Conservation (phyloP, 192 early-diverging fungal species). For the Linderina pennispora region DNA sequence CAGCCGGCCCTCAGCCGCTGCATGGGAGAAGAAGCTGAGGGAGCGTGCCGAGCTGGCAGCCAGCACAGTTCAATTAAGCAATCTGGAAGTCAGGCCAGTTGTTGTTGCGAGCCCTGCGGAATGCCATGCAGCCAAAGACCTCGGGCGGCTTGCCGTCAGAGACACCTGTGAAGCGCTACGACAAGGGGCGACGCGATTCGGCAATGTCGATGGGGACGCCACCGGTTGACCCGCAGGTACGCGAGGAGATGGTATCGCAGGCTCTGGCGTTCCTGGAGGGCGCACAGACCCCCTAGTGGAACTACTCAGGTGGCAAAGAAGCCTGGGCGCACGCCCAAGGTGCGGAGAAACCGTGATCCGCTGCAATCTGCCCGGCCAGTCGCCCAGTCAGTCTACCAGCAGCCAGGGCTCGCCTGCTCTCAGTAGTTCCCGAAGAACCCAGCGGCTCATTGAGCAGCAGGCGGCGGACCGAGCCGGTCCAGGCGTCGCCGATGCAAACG, state of each 20-base stretch:
- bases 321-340: constrained; percentile 14
- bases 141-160: constrained; percentile 21
- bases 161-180: neutral
- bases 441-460: neutral
- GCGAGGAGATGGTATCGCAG: constrained; percentile 15
- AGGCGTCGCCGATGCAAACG: neutral
- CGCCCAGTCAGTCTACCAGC: constrained; percentile 1
- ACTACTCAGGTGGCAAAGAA: neutral
- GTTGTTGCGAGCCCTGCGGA: constrained; percentile 18
- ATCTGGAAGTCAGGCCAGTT: constrained; percentile 3
- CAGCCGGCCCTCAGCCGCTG: neutral
- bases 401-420: neutral
- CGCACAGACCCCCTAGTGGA: neutral
- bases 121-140: constrained; percentile 25
- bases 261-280: constrained; percentile 30
- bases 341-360: constrained; percentile 18
- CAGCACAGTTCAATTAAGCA: neutral
- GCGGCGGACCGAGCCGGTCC: neutral
- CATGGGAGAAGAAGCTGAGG: constrained; percentile 27
- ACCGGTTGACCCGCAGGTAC: constrained; percentile 6
- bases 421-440: neutral
- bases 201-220: neutral
- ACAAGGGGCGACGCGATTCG: neutral
- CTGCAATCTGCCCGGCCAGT: constrained; percentile 5
- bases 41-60: constrained; percentile 10